Evolutionary conservation across 2,329 filamentous ascomycete species (phyloP).

Genomic region (Knufia petricola): DNA sequence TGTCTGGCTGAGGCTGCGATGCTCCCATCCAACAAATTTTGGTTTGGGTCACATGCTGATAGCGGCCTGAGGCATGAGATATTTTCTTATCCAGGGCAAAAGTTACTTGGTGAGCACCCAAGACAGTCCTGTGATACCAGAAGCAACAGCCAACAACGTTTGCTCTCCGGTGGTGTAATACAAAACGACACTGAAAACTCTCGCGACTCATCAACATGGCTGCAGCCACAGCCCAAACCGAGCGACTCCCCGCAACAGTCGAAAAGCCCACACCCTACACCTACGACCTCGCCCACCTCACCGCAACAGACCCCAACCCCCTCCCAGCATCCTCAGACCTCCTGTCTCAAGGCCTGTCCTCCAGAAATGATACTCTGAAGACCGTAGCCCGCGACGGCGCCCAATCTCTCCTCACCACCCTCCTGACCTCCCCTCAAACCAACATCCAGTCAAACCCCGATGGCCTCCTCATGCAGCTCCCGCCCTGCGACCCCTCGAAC

Average conservation of each 20-base stretch:
- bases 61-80: neutral
- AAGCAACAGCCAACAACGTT: neutral
- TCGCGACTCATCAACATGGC: neutral
- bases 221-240: conserved; percentile 13
- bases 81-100: conserved; percentile 5
- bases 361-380: conserved; percentile 59
- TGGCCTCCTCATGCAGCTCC: conserved; percentile 71
- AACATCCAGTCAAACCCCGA: conserved; percentile 46
- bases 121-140: too few relatives aligned
- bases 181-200: neutral
- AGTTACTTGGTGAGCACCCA: too few relatives aligned
- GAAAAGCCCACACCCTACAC: conserved; percentile 81
- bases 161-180: neutral
- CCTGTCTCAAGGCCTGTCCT: conserved; percentile 22
- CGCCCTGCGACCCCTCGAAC: conserved; percentile 35
- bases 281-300: conserved; percentile 81
- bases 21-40: neutral
- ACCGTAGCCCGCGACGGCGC: conserved; percentile 76
- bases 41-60: conserved; percentile 5
- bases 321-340: conserved; percentile 46
- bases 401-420: conserved; percentile 86
- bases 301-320: conserved; percentile 81
- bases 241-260: conserved; percentile 49
- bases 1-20: too few relatives aligned
- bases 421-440: conserved; percentile 79